Percentiles rank a stretch among this genome's conserved stretches.
These are phyloP conservation scores for Neopestalotiopsis sp. DNA, from an alignment of 2,329 filamentous ascomycete species.

Conservation along the genomic window DNA sequence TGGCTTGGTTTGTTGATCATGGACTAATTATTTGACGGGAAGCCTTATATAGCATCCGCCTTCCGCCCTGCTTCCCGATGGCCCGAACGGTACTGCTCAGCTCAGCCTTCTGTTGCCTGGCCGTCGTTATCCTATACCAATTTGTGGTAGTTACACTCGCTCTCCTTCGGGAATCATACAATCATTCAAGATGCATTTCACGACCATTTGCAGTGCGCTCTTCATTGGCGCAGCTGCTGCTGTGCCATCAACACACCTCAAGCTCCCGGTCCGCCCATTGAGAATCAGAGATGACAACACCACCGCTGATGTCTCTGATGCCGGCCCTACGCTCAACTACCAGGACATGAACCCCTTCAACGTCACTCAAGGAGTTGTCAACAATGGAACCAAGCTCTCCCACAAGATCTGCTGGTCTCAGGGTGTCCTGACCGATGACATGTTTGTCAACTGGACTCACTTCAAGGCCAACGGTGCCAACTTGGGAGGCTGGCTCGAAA, in stretches of 20 bases:
- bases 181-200: constrained; percentile 6
- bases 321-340: background rate
- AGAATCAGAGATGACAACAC: background rate
- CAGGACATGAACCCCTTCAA: constrained; percentile 12
- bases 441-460: constrained; percentile 8
- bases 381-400: background rate
- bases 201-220: background rate
- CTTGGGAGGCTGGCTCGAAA: constrained; percentile 8
- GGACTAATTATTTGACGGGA: background rate
- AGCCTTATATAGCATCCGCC: background rate
- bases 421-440: constrained; percentile 6
- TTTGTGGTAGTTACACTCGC: constrained; percentile 4
- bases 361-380: background rate
- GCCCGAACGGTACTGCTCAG: background rate
- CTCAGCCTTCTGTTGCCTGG: constrained; percentile 4
- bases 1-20: background rate
- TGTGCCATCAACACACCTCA: background rate
- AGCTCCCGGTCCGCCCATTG: background rate
- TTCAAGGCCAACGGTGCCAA: constrained; percentile 14
- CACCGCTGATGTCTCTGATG: background rate
- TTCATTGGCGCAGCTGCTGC: background rate
- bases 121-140: background rate
- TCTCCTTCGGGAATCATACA: background rate
- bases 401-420: constrained; percentile 10
- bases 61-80: background rate